phyloP scores from a whole-genome alignment of 2,329 filamentous ascomycete species.

The Fusarium nygamai region DNA sequence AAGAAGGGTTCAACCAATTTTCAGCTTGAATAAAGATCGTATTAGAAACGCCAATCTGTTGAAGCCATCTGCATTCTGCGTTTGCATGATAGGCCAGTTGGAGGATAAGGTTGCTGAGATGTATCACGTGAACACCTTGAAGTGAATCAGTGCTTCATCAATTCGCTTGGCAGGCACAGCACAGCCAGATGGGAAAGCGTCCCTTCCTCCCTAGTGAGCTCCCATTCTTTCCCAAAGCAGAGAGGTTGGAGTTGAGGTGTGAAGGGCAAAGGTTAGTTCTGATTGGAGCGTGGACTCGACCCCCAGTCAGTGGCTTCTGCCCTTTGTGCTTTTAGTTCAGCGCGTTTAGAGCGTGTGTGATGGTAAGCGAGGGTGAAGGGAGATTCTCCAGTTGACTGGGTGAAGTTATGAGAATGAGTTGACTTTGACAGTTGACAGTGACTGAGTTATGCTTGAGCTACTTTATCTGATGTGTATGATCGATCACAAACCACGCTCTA shows the following conservation, averaged over 20 bases:
- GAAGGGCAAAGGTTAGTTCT: not conserved
- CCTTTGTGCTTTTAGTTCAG: conserved; percentile 8
- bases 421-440: not conserved
- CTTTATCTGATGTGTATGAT: no score
- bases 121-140: conserved; percentile 20
- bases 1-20: not conserved
- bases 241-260: not conserved
- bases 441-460: not conserved
- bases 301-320: not conserved
- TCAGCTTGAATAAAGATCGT: not conserved
- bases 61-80: not conserved
- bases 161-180: conserved; percentile 9
- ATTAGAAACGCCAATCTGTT: not conserved
- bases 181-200: conserved; percentile 1
- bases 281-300: conserved; percentile 7
- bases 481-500: not conserved
- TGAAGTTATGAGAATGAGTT: not conserved
- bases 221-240: conserved; percentile 9
- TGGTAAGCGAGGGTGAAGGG: conserved; percentile 7
- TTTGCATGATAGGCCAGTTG: not conserved
- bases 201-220: conserved; percentile 1
- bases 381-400: not conserved
- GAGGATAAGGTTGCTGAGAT: not conserved
- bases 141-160: not conserved
- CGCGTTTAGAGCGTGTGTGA: conserved; percentile 11